phyloP scores from a whole-genome alignment of 768 basidiomycete species.

The Boletus sp. region DNA sequence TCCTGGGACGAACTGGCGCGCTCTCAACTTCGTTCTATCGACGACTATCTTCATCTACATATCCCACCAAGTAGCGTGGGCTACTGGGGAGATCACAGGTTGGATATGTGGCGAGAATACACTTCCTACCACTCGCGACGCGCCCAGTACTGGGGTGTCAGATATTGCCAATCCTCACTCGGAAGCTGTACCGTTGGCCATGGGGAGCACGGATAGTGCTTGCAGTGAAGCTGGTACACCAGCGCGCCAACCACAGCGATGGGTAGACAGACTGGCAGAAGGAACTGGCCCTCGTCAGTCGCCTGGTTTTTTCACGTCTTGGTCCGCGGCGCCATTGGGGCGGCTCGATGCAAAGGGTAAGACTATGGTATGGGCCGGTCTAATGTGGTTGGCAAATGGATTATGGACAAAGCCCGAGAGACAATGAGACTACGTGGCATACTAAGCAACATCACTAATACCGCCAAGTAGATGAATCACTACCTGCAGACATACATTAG shows the following conservation, averaged over 20 bases:
- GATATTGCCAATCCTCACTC: background rate
- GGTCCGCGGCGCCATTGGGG: slow-evolving; percentile 31
- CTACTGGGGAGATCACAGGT: slow-evolving; percentile 67
- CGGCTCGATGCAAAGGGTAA: slow-evolving; percentile 42
- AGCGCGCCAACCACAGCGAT: slow-evolving; percentile 38
- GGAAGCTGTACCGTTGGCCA: slow-evolving; percentile 12
- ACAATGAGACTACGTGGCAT: slow-evolving; percentile 3
- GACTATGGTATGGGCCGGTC: slow-evolving; percentile 37
- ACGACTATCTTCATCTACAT: slow-evolving; percentile 78
- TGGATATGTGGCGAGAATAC: slow-evolving; percentile 45
- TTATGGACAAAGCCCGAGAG: slow-evolving; percentile 44
- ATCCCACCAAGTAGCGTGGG: slow-evolving; percentile 70
- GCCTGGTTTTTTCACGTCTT: slow-evolving; percentile 27
- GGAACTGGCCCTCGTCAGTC: slow-evolving; percentile 18
- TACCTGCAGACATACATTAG: slow-evolving; percentile 17
- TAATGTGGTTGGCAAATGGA: slow-evolving; percentile 66
- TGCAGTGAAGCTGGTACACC: slow-evolving; percentile 37
- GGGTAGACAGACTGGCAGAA: slow-evolving; percentile 51
- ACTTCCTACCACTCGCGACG: slow-evolving; percentile 19
- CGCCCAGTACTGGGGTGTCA: background rate
- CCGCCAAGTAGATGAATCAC: background rate
- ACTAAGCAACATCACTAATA: background rate
- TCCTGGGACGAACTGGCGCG: slow-evolving; percentile 68
- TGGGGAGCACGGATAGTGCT: slow-evolving; percentile 1
- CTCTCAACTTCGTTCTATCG: slow-evolving; percentile 75